phyloP scores from a whole-genome alignment of 1,284 basidiomycete genomes.

The Leccinum angustisporum region DNA sequence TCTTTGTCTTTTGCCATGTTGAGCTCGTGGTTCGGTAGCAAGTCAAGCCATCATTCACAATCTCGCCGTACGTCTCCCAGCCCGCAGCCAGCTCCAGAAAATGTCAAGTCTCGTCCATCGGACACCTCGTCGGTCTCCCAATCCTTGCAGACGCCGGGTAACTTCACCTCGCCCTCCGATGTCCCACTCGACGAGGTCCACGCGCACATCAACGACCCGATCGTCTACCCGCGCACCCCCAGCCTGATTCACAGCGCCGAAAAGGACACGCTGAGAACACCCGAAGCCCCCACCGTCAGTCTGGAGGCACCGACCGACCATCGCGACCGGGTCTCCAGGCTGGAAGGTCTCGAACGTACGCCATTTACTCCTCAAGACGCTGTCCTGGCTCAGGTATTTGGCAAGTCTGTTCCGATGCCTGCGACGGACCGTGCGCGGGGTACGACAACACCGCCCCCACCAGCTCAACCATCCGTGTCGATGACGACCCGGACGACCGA shows the following conservation, averaged over 20 bases:
- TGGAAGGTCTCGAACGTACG: background rate
- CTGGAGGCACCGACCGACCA: background rate
- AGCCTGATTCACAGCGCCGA: conserved; percentile 22
- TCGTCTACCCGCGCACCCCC: too few species aligned
- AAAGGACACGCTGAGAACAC: conserved; percentile 19
- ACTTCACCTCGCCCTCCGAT: conserved; percentile 24
- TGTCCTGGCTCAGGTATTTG: conserved; percentile 51
- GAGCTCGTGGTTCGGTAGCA: conserved; percentile 9
- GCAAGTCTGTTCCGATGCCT: conserved; percentile 15
- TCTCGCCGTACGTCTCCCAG: conserved; percentile 1
- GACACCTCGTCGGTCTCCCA: conserved; percentile 21
- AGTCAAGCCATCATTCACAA: too few species aligned
- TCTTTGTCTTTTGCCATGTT: conserved; percentile 22
- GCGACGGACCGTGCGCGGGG: background rate
- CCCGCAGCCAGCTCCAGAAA: background rate
- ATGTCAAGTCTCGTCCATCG: conserved; percentile 14
- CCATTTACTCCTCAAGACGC: conserved; percentile 40
- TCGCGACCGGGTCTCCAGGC: background rate
- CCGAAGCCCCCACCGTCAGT: conserved; percentile 4
- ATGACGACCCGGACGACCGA: conserved; percentile 13
- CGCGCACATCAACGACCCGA: conserved; percentile 26
- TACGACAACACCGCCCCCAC: background rate
- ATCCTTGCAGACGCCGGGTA: conserved; percentile 12
- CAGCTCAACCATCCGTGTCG: conserved; percentile 13
- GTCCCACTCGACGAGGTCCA: conserved; percentile 26